These are phyloP conservation scores for Hanseniaspora occidentalis DNA, from an alignment of 805 yeast species.

Conservation along the genomic window DNA sequence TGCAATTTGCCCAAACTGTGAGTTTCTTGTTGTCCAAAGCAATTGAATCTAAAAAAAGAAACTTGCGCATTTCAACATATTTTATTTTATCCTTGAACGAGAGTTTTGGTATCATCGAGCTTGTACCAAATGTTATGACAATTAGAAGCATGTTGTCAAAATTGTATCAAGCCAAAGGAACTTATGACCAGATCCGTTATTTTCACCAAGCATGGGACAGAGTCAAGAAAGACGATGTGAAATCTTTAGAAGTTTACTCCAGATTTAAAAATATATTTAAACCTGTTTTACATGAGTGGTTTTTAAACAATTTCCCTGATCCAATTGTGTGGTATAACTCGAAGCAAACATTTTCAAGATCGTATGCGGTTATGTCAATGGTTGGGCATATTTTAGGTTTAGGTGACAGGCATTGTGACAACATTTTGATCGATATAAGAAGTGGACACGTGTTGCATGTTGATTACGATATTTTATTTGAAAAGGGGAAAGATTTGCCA, in stretches of 20 bases:
- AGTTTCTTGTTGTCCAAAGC: conserved; percentile 58
- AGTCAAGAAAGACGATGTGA: conserved; percentile 8
- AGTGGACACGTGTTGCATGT: conserved; percentile 82
- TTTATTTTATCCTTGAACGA: conserved; percentile 84
- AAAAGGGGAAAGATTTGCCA: conserved; percentile 57
- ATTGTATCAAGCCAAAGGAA: conserved; percentile 30
- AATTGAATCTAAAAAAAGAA: conserved; percentile 61
- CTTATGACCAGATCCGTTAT: conserved; percentile 18
- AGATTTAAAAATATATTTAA: conserved; percentile 28
- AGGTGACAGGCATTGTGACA: conserved; percentile 96
- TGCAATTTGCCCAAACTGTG: conserved; percentile 79
- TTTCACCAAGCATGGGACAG: conserved; percentile 18
- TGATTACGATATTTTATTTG: conserved; percentile 93
- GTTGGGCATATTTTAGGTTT: conserved; percentile 89
- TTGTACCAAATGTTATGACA: conserved; percentile 69
- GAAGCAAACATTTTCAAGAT: conserved; percentile 58
- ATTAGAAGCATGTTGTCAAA: conserved; percentile 46
- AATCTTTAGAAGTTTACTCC: conserved; percentile 14
- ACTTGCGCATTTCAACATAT: conserved; percentile 62
- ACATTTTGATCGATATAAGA: conserved; percentile 57
- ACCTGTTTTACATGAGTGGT: conserved; percentile 81
- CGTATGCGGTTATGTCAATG: conserved; percentile 93
- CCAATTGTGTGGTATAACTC: conserved; percentile 81
- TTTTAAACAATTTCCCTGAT: conserved; percentile 76
- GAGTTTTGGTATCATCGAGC: conserved; percentile 80